Evolutionary conservation across 2,329 filamentous ascomycete genomes (phyloP).

Genomic region (Stemphylium vesicarium): DNA sequence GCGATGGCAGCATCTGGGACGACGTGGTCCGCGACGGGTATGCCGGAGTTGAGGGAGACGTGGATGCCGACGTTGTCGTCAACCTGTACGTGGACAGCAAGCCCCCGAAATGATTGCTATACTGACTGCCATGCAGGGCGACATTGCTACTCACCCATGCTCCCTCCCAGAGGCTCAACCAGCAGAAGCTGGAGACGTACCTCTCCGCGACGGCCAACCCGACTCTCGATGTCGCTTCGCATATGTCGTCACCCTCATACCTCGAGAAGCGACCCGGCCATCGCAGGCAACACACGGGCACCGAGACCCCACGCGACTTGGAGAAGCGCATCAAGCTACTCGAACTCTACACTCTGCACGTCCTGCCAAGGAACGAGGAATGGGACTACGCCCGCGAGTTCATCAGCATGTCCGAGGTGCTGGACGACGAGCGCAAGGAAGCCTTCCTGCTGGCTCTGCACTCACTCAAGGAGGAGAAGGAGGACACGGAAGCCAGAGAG

Average conservation of each 20-base stretch:
- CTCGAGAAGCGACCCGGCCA: conserved; percentile 41
- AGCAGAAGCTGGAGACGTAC: conserved; percentile 86
- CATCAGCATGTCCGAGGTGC: conserved; percentile 80
- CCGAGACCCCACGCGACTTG: conserved; percentile 83
- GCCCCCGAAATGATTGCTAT: neutral
- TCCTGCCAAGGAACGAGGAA: conserved; percentile 89
- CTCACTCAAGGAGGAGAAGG: conserved; percentile 81
- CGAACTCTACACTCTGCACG: conserved; percentile 93
- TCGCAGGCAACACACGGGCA: conserved; percentile 60
- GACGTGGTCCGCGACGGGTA: conserved; percentile 89
- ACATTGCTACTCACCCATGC: conserved; percentile 92
- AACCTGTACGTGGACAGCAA: conserved; percentile 68
- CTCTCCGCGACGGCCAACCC: conserved; percentile 78
- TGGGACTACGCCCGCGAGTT: conserved; percentile 97
- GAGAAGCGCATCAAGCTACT: conserved; percentile 87
- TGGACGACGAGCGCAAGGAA: conserved; percentile 91
- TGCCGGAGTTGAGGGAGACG: conserved; percentile 83
- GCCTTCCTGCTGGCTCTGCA: conserved; percentile 87
- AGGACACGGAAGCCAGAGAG: conserved; percentile 70
- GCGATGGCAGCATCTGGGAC: conserved; percentile 93
- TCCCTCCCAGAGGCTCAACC: conserved; percentile 80
- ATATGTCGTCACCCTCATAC: conserved; percentile 59
- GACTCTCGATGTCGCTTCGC: conserved; percentile 72
- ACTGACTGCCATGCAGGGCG: conserved; percentile 62
- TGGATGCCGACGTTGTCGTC: conserved; percentile 93